Conservation (phyloP, 371 early-diverging fungal species). For the Syncephalastrum racemosum region DNA sequence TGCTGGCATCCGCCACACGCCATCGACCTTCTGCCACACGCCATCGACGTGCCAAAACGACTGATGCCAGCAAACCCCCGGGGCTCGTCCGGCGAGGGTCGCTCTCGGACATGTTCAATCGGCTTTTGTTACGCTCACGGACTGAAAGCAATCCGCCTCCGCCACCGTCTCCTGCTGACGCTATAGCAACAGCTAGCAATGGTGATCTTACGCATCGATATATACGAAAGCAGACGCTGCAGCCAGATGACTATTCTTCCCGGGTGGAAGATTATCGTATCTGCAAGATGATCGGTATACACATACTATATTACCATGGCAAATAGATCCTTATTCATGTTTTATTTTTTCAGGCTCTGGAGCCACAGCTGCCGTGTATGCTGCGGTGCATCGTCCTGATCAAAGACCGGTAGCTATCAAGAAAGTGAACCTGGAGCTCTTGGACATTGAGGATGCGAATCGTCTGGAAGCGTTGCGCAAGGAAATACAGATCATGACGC, state of each 20-base stretch:
- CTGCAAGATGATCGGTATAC: conserved; percentile 10
- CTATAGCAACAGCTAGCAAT: not conserved
- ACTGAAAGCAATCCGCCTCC: not conserved
- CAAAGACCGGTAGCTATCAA: conserved; percentile 40
- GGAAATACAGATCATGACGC: conserved; percentile 76
- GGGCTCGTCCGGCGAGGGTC: conserved; percentile 11
- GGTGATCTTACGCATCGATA: too few species aligned
- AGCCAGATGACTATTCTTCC: conserved; percentile 6
- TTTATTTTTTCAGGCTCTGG: conserved; percentile 28
- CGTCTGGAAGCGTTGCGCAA: conserved; percentile 40
- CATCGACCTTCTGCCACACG: conserved; percentile 4
- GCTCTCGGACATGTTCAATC: conserved; percentile 11
- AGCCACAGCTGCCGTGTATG: conserved; percentile 43
- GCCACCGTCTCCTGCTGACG: not conserved
- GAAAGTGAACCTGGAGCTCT: conserved; percentile 31
- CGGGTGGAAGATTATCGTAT: conserved; percentile 13
- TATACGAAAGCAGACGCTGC: not conserved
- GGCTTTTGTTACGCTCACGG: conserved; percentile 14
- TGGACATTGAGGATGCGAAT: conserved; percentile 17
- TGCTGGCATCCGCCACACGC: conserved; percentile 15
- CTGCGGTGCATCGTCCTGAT: conserved; percentile 34
- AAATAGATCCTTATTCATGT: not conserved
- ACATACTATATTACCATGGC: not conserved
- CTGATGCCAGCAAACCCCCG: not conserved
- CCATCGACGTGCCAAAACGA: not conserved